Base-by-base conservation (phyloP, 371 early-diverging fungal genomes). In the Rhizomucor miehei region DNA sequence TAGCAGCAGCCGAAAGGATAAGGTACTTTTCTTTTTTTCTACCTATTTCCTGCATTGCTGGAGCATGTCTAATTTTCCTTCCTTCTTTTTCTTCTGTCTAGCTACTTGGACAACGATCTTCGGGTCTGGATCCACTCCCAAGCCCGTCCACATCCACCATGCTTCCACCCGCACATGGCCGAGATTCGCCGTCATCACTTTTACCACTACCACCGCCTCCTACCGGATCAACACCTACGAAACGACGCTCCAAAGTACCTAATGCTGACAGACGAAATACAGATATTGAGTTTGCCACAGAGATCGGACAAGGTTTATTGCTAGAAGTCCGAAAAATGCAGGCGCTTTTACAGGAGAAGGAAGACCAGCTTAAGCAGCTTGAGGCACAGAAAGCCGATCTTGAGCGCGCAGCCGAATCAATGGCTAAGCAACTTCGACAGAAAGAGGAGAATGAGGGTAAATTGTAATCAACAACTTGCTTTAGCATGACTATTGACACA, bases 361-460 rank as follows among this genome's bases (percentile, higher is more conserved):
- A 90, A 36, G 82, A 79, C 61, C 77, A 79, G 52, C 72, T 82
- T 50, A 77, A 82, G 57, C 80, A 76, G 11, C 69, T 86, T 13
- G 86, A 87, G 48, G 79, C 77, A 39, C 78, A 83, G 34, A 84
- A 81, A 51, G 79, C 75, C 21, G 88, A 87, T 55, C 73, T 81
- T 37, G 86, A 82, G 48, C 75, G 80, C 23, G 73, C 79, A 36
- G 75, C 83, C 21, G 88, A 89, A 53, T 73, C 82, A 16, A 76
- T 86, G 67, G 75, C 76, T 35, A 82, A 81, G 47, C 82, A 83
- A 56, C 66, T 84, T 45, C 74, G 82, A 5, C 75, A 78, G 35
- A 71, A 72, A 43, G 81, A 84, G 60, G 84, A 87, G 63, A 75
- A 69, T 48, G 85, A 85, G 74, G 83, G 85, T 81, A 77, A 34